Base-by-base conservation (phyloP, 2,329 filamentous ascomycete genomes). In the Elsinoe batatas region DNA sequence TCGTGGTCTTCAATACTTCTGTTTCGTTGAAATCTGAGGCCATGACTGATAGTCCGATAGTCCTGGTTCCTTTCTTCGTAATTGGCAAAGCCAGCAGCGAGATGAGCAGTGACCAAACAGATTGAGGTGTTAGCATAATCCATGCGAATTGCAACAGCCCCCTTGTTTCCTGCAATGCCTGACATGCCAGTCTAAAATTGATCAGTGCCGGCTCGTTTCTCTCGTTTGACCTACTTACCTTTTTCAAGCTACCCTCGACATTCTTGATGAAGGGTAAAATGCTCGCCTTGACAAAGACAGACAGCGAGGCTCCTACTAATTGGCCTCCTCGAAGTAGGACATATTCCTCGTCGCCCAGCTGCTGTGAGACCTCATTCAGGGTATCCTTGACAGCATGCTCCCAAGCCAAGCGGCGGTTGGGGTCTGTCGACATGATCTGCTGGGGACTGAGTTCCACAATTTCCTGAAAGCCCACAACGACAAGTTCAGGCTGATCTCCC, bases 351-450 rank as follows among this genome's bases (percentile, higher is more conserved):
- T 81, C 80, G 0, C 82, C 82, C 18, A 79, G 74, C 57, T 75
- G 75, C 38, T 79, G 78, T 15, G 88, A 83, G 60, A 86, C 81
- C 10, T 73, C 71, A 63, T 97, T 96, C 37, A 98, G 72, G 12
- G 85, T 88, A 44, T 76, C 76, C 61, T 85, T 84, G 20, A 97
- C 90, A 3, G 87, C 84, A 54, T 78, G 74, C 68, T 98, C 93
- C 93, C 93, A 98, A 17, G 84, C 74, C 60, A 89, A 84, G 61
- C 91, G 88, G 54, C 88, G 81, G 2, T 84, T 82, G 1, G 93
- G 93, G 67, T 98, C 91, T 58, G 91, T 97, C 61, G 94, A 95
- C 90, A 98, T 96, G 65, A 98, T 97, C 66, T 98, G 93, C 68
- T 97, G 91, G 13, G 94, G 93, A 63, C 89, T 96, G 46, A 98